Evolutionary conservation across 768 basidiomycete species (phyloP), one percentile per base, ranked within the genome.

Genomic region (Tubosaeta sp.): DNA sequence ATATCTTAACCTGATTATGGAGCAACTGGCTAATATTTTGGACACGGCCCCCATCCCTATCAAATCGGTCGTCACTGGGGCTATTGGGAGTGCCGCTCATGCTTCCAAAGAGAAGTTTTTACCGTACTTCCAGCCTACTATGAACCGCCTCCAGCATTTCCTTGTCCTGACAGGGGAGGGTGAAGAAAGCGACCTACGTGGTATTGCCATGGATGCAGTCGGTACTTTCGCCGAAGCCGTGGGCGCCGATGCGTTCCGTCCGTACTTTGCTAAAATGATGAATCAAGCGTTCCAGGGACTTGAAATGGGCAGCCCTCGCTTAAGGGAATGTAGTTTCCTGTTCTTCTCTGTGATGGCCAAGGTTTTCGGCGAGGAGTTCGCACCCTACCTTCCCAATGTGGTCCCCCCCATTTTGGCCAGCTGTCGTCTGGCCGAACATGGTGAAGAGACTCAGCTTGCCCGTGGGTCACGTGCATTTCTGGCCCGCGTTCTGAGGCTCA

Each of bases 331-430:
- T 72, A 90, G 87, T 64, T 98, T 97, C 84, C 75, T 99, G 59
- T 97, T 97, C 83, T 98, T 98, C 63, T 92, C 94, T 51, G 93
- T 95, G 57, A 95, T 99, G 89, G 90, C 94, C n/a, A 82, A 88
- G 44, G 93, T 99, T 16, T 99, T 97, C 64, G 90, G 84, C 45
- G 91, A 91, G 52, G 94, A 98, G 62, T 98, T 98, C 61, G 86
- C 92, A 2, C 78, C 79, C 3, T 97, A 93, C 72, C 80, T 98
- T 32, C 80, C 85, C 8, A 83, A 79, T 54, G 91, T 97, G 54
- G 82, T 99, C 29, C 93, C 95, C 26, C 79, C 90, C 45, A 80
- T 99, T 58, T 66, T 98, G 59, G 74, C 75, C 27, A 94, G 89
- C 65, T 87, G 89, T 72, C 81, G 83, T 59, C 93, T 97, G 72